These are phyloP conservation scores for Mimosa bimucronata DNA, from an alignment of 306 rosid species.

Conservation along the genomic window DNA sequence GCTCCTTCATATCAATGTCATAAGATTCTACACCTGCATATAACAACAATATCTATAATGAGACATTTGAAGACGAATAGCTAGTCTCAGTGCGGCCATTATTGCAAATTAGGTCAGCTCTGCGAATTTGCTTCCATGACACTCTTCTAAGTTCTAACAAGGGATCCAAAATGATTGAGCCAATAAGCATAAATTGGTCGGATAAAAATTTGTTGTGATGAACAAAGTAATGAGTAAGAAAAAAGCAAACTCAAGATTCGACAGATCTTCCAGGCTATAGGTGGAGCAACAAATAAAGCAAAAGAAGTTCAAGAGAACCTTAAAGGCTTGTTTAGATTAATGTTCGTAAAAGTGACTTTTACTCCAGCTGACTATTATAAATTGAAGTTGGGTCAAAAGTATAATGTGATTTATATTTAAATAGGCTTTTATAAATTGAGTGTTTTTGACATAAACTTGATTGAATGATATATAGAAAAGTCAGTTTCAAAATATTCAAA, in stretches of 20 bases:
- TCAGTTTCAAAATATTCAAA: too few relatives aligned
- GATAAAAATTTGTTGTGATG: background rate
- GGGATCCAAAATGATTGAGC: background rate
- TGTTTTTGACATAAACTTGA: too few relatives aligned
- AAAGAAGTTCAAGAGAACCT: conserved; percentile 13
- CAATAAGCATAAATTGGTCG: background rate
- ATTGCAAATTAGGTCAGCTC: background rate
- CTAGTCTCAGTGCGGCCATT: background rate
- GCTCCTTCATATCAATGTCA: conserved; percentile 84
- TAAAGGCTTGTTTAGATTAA: too few relatives aligned
- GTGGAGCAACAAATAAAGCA: background rate
- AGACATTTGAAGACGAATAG: background rate
- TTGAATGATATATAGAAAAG: too few relatives aligned
- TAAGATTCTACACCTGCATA: conserved; percentile 83
- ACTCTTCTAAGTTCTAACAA: conserved; percentile 5
- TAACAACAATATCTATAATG: conserved; percentile 6
- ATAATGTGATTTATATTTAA: too few relatives aligned
- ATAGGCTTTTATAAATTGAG: too few relatives aligned
- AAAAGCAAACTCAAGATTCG: background rate
- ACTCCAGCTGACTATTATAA: too few relatives aligned
- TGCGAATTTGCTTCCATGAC: background rate
- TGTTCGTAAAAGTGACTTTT: too few relatives aligned
- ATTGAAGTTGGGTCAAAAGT: too few relatives aligned
- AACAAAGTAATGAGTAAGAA: conserved; percentile 7
- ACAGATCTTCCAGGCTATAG: background rate